These are phyloP conservation scores for Rhododendron ovatum DNA, from an alignment of 148 eudicot species.

Conservation along the genomic window DNA sequence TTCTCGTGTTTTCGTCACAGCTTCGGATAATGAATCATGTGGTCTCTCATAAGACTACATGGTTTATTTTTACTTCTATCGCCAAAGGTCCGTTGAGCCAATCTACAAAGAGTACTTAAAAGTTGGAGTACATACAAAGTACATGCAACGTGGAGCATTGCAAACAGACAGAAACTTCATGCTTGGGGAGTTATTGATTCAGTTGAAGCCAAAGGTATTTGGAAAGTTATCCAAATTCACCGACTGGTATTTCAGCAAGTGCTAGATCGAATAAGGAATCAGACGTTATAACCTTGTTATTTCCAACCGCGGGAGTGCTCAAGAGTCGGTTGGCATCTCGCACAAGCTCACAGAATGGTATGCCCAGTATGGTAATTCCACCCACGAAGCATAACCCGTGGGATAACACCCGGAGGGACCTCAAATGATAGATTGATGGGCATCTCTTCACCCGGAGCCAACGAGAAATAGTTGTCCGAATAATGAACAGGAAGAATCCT, in stretches of 20 bases:
- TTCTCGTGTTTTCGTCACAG: not conserved
- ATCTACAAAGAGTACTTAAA: not conserved
- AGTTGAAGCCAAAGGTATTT: not conserved
- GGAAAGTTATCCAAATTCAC: not conserved
- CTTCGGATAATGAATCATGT: not conserved
- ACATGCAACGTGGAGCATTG: not conserved
- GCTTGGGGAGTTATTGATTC: not conserved
- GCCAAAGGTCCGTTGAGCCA: not conserved
- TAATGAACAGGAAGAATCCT: conserved; percentile 95
- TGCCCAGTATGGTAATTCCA: conserved; percentile 62
- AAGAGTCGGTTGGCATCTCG: not conserved
- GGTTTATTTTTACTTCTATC: not conserved
- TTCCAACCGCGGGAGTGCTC: not conserved
- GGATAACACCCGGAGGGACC: conserved; percentile 70
- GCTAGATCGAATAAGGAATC: not conserved
- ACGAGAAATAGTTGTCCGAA: conserved; percentile 89
- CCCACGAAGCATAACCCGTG: conserved; percentile 60
- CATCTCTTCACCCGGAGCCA: conserved; percentile 81
- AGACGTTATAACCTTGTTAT: not conserved
- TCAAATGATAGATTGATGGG: conserved; percentile 58
- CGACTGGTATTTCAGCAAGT: not conserved
- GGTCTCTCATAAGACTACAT: not conserved
- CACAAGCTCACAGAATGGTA: conserved; percentile 28
- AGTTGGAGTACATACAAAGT: not conserved
- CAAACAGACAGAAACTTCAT: not conserved